Evolutionary conservation across 2,329 filamentous ascomycete species (phyloP).

Genomic region (Alternaria burnsii): DNA sequence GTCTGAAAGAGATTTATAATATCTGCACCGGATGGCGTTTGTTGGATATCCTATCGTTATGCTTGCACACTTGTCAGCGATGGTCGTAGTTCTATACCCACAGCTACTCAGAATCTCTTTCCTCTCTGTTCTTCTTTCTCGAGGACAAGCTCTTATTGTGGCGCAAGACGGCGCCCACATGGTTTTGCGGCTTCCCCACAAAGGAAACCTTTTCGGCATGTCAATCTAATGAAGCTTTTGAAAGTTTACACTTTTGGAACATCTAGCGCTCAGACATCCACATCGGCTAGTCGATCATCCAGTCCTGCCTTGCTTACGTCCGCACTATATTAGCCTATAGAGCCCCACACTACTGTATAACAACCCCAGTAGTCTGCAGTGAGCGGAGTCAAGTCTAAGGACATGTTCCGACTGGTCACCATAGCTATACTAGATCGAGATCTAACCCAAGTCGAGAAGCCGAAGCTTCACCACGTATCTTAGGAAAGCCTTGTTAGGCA

Average conservation of each 20-base stretch:
- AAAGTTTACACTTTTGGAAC: background rate
- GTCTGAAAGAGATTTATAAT: background rate
- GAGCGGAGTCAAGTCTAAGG: background rate
- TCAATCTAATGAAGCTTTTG: background rate
- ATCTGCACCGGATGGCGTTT: constrained; percentile 8
- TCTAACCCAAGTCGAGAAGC: background rate
- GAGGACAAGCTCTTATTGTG: background rate
- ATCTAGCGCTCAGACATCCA: background rate
- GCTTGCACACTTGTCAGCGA: background rate
- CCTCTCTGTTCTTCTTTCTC: background rate
- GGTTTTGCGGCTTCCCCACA: background rate
- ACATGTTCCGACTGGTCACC: background rate
- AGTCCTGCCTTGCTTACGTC: background rate
- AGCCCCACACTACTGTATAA: background rate
- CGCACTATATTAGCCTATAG: background rate
- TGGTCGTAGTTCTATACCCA: background rate
- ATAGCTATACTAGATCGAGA: background rate
- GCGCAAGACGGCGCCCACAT: background rate
- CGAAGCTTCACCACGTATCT: background rate
- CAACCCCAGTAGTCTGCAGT: background rate
- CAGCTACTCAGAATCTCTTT: background rate
- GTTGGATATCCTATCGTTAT: background rate
- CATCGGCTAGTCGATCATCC: background rate
- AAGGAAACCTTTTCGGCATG: background rate
- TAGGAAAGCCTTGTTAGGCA: background rate